These are phyloP conservation scores for Zymoseptoria pseudotritici DNA, from an alignment of 2,329 filamentous ascomycete species.

Conservation along the genomic window DNA sequence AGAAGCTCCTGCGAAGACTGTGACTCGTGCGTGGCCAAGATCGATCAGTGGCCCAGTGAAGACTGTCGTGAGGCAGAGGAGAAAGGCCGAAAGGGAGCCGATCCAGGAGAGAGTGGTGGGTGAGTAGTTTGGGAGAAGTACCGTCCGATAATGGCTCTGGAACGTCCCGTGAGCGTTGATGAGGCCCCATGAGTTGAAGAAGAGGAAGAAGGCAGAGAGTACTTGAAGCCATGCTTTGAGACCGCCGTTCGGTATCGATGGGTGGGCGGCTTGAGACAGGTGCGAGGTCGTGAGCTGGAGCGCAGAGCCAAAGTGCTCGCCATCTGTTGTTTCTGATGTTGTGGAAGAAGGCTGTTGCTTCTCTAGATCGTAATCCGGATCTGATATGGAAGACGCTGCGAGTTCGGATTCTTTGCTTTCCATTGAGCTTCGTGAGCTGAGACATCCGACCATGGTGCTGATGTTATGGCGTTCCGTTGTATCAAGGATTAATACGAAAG, in stretches of 20 bases:
- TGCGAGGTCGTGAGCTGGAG: constrained; percentile 17
- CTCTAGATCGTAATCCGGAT: constrained; percentile 4
- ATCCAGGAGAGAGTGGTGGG: constrained; percentile 40
- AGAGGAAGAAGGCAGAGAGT: constrained; percentile 37
- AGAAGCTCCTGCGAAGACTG: constrained; percentile 33
- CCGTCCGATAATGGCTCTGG: constrained; percentile 21
- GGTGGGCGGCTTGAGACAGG: constrained; percentile 13
- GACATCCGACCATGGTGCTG: not conserved
- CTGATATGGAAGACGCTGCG: not conserved
- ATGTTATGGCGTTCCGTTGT: not conserved
- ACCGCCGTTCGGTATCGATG: constrained; percentile 35
- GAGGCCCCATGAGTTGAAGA: constrained; percentile 38
- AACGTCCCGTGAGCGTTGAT: constrained; percentile 38
- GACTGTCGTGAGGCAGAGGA: constrained; percentile 43
- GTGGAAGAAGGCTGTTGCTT: constrained; percentile 2
- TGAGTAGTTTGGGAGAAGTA: constrained; percentile 9
- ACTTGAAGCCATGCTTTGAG: constrained; percentile 41
- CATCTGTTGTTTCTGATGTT: not conserved
- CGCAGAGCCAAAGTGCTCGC: constrained; percentile 13
- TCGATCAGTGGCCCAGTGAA: constrained; percentile 46
- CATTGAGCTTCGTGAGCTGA: not conserved
- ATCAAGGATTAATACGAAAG: not conserved
- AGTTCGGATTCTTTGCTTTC: not conserved
- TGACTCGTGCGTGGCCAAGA: constrained; percentile 36
- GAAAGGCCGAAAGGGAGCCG: constrained; percentile 43